Conservation (phyloP, 176 grass and related monocot genomes). For the Eremochloa ophiuroides region DNA sequence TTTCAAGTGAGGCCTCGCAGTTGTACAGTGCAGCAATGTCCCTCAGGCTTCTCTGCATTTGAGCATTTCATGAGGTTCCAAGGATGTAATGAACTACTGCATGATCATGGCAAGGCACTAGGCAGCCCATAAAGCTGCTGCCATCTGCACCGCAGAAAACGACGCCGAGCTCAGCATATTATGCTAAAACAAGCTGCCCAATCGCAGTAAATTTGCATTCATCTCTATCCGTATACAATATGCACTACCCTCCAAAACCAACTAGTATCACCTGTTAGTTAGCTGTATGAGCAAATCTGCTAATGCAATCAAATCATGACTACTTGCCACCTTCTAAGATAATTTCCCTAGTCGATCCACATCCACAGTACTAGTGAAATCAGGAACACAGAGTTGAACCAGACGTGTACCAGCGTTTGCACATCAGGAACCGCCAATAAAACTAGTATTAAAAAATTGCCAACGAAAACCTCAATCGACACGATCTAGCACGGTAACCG, state of each 20-base stretch:
- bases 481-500: not conserved
- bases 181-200: not conserved
- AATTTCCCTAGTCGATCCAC: not conserved
- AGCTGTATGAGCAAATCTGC: not conserved
- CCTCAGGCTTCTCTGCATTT: conserved; percentile 86
- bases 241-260: not conserved
- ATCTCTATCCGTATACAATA: not conserved
- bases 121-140: conserved; percentile 22
- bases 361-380: not conserved
- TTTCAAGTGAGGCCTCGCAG: conserved; percentile 56
- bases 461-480: not conserved
- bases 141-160: conserved; percentile 4
- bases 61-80: conserved; percentile 22
- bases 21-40: conserved; percentile 72
- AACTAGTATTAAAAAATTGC: not conserved
- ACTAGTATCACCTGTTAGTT: not conserved
- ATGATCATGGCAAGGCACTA: conserved; percentile 12
- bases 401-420: not conserved
- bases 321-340: not conserved
- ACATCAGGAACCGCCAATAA: not conserved
- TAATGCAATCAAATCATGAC: not conserved
- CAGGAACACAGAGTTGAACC: not conserved
- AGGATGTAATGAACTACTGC: conserved; percentile 5
- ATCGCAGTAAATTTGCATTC: not conserved
- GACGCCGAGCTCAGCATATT: conserved; percentile 7